A percentile compares a stretch with the other conserved stretches of the same genome.
Evolutionary conservation across 129 eudicot genomes (phyloP).

Genomic region (Dittrichia graveolens): DNA sequence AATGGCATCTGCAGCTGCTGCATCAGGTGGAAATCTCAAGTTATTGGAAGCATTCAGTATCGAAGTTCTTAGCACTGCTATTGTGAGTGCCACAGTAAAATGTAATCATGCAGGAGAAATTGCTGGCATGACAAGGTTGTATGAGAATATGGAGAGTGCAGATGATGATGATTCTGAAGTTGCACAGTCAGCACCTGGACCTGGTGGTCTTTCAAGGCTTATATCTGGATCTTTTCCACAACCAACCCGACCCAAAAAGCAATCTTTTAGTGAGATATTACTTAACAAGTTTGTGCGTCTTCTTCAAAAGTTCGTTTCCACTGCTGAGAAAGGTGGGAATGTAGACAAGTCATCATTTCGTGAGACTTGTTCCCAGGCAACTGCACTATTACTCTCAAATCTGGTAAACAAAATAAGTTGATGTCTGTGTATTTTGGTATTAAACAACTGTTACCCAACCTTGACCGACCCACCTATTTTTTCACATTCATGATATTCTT

Average conservation of each 20-base stretch:
- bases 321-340: slow-evolving; percentile 81
- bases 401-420: slow-evolving; percentile 49
- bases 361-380: slow-evolving; percentile 94
- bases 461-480: background rate
- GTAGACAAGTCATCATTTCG: slow-evolving; percentile 92
- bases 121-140: slow-evolving; percentile 97
- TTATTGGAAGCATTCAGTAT: slow-evolving; percentile 76
- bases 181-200: slow-evolving; percentile 38
- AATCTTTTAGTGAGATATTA: slow-evolving; percentile 73
- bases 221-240: slow-evolving; percentile 55
- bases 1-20: slow-evolving; percentile 99
- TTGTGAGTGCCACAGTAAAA: slow-evolving; percentile 92
- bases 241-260: slow-evolving; percentile 51
- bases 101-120: slow-evolving; percentile 98
- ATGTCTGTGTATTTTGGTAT: background rate
- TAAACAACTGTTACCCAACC: background rate
- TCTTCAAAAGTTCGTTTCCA: slow-evolving; percentile 84
- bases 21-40: slow-evolving; percentile 90
- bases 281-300: slow-evolving; percentile 80
- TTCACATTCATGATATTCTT: background rate
- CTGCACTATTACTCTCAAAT: slow-evolving; percentile 90
- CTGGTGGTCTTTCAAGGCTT: slow-evolving; percentile 48
- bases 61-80: slow-evolving; percentile 94
- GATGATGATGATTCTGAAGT: slow-evolving; percentile 68
- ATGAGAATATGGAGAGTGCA: slow-evolving; percentile 71